Percentiles rank a stretch among this genome's conserved stretches.
These are phyloP conservation scores for Blumeria hordei DNA, from an alignment of 2,329 filamentous ascomycete genomes.

Conservation along the genomic window DNA sequence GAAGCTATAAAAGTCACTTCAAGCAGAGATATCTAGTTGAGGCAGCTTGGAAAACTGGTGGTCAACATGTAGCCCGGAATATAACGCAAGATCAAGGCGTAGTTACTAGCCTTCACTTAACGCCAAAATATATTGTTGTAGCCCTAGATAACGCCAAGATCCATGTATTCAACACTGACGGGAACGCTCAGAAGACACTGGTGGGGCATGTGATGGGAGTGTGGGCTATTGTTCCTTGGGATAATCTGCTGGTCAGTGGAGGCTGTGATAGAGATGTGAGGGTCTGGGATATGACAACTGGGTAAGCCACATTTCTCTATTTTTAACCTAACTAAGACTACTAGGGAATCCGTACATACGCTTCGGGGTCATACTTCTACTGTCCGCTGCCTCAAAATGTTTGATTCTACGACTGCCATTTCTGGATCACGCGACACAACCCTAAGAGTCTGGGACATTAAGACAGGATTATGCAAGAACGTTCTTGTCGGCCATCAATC, in stretches of 20 bases:
- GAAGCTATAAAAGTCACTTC: constrained; percentile 88
- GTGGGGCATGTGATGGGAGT: constrained; percentile 97
- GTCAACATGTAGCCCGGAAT: constrained; percentile 58
- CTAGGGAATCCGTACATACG: constrained; percentile 50
- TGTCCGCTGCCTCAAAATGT: constrained; percentile 94
- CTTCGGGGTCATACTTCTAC: constrained; percentile 90
- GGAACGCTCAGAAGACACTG: constrained; percentile 66
- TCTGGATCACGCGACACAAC: constrained; percentile 92
- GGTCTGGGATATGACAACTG: constrained; percentile 88
- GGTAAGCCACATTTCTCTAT: constrained; percentile 27
- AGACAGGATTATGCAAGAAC: constrained; percentile 67
- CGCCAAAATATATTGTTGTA: constrained; percentile 88
- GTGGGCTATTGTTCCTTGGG: constrained; percentile 98
- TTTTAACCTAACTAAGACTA: constrained; percentile 11
- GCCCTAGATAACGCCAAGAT: constrained; percentile 97
- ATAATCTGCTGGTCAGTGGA: constrained; percentile 79
- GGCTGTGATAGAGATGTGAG: constrained; percentile 91
- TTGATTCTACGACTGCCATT: constrained; percentile 76
- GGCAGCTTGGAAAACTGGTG: constrained; percentile 84
- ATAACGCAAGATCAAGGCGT: constrained; percentile 94
- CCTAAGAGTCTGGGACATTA: constrained; percentile 82
- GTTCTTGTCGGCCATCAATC: constrained; percentile 88
- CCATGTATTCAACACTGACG: constrained; percentile 86
- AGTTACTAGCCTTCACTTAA: constrained; percentile 84
- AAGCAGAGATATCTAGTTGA: constrained; percentile 95